Percentiles rank a stretch among this genome's conserved stretches.
Conservation (phyloP, 208 protist genomes). For the Trichomonas gallinae region DNA sequence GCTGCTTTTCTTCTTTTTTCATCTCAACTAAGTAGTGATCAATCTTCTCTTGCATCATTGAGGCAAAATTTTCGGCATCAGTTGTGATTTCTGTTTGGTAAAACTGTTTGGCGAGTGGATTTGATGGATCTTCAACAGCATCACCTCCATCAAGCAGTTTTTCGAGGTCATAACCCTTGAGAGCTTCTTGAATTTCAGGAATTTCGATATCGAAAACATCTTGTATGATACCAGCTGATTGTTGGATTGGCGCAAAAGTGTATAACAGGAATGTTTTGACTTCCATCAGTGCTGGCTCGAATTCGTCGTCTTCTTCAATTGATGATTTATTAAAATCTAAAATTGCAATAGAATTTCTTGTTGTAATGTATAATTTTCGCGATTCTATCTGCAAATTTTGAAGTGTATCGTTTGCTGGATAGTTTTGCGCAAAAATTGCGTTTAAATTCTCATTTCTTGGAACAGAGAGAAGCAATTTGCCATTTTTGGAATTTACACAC, state of each 20-base stretch:
- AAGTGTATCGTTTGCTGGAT: not conserved
- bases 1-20: not conserved
- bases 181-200: not conserved
- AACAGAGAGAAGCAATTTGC: not conserved
- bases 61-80: not conserved
- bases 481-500: not conserved
- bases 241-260: not conserved
- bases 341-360: not conserved
- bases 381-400: not conserved
- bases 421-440: not conserved
- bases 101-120: not conserved
- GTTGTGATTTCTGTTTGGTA: not conserved
- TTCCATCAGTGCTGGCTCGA: not conserved
- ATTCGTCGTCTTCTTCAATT: not conserved
- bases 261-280: not conserved
- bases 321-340: not conserved
- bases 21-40: not conserved
- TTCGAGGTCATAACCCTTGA: not conserved
- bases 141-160: not conserved
- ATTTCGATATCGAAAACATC: not conserved
- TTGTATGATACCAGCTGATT: not conserved
- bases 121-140: not conserved
- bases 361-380: not conserved
- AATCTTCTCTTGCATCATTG: not conserved
- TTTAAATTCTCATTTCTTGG: not conserved